Evolutionary conservation across 441 rosid species (phyloP).

Genomic region (Gossypium lobatum): DNA sequence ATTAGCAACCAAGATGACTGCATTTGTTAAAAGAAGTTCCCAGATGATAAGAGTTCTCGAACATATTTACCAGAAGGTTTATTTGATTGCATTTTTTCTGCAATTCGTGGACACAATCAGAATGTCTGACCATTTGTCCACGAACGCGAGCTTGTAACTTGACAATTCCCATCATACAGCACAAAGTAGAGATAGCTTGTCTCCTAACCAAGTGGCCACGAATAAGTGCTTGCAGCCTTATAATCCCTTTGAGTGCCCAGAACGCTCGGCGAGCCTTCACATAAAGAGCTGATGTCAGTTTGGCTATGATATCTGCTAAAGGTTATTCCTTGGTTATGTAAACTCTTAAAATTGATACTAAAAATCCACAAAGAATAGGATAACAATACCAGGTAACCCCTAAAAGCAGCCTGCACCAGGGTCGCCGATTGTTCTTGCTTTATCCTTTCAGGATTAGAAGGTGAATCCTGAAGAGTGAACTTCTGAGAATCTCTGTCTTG

Average conservation of each 20-base stretch:
- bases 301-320: constrained; percentile 13
- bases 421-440: constrained; percentile 64
- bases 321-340: neutral
- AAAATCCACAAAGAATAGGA: neutral
- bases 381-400: constrained; percentile 84
- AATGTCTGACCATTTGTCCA: constrained; percentile 50
- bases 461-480: constrained; percentile 17
- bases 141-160: constrained; percentile 53
- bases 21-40: neutral
- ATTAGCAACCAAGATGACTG: neutral
- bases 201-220: constrained; percentile 72
- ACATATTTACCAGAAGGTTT: constrained; percentile 43
- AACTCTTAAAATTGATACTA: neutral
- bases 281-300: constrained; percentile 28
- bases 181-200: constrained; percentile 61
- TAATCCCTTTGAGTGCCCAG: constrained; percentile 60
- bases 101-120: constrained; percentile 51
- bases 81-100: constrained; percentile 26
- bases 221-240: constrained; percentile 68
- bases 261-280: constrained; percentile 73
- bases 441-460: constrained; percentile 42
- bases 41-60: neutral
- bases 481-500: constrained; percentile 31
- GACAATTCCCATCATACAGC: constrained; percentile 50
- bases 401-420: constrained; percentile 78